A percentile compares a stretch with the other conserved stretches of the same genome.
Evolutionary conservation across 192 early-diverging fungal genomes (phyloP).

Genomic region (Gryganskiella cystojenkinii): DNA sequence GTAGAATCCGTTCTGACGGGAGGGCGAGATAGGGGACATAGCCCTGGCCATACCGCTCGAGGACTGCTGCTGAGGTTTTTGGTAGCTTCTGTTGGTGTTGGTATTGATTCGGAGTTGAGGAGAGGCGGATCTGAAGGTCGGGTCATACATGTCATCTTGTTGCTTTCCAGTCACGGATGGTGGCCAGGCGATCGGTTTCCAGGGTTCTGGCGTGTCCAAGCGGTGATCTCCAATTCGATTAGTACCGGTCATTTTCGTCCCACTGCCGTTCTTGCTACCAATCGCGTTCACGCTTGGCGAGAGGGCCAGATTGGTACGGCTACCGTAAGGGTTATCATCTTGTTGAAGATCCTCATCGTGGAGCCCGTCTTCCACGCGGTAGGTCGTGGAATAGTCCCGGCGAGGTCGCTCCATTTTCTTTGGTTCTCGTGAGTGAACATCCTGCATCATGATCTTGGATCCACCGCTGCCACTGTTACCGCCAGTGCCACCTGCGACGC

Average conservation of each 20-base stretch:
- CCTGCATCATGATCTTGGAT: too few relatives aligned
- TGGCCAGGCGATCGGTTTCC: conserved; percentile 2
- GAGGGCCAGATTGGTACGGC: not conserved
- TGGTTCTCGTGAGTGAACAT: too few relatives aligned
- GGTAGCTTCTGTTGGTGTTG: conserved; percentile 1
- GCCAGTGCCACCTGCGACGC: too few relatives aligned
- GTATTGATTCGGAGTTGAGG: conserved; percentile 18
- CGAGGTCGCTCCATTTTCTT: too few relatives aligned
- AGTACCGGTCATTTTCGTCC: not conserved
- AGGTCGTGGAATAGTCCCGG: not conserved
- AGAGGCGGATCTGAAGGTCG: conserved; percentile 1
- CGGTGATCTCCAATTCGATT: not conserved
- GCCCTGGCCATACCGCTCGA: not conserved
- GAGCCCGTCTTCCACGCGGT: not conserved
- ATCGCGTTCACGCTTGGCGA: not conserved
- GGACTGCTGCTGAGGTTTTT: not conserved
- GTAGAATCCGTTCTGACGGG: conserved; percentile 5
- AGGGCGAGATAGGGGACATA: not conserved
- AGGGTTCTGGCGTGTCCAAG: not conserved
- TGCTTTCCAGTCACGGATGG: not conserved
- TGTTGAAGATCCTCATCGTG: conserved; percentile 3
- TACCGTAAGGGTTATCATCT: conserved; percentile 1
- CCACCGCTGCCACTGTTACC: too few relatives aligned
- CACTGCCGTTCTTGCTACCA: not conserved
- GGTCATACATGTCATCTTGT: not conserved